Base-by-base conservation (phyloP, 345 rosid species). In the Ceriops decandra region DNA sequence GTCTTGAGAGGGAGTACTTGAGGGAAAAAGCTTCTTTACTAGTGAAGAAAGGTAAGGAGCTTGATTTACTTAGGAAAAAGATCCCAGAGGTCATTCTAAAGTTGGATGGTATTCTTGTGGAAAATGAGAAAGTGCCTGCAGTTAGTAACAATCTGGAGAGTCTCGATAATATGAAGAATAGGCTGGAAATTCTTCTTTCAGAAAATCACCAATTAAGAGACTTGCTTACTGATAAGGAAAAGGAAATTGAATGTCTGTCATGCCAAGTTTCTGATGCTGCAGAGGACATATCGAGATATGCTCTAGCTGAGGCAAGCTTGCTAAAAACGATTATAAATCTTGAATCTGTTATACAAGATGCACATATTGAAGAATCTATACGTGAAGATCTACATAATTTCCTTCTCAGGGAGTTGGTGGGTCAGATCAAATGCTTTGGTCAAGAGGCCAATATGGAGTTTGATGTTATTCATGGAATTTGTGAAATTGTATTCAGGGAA, bases 21-120 rank as follows among this genome's bases (percentile, higher is more conserved):
- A 92, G 35, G 53, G 96, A 85, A 76, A 81, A 80, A 27, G 86
- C 57, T 63, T 81, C 83, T 56, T 71, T 86, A 52, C 72, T 76
- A 17, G 68, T 80, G 64, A 87, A 74, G 81, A 91, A 84, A 77
- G 97, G 85, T 33, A 88, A 86, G 74, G 99, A 91, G 72, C 78
- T 91, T 70, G 96, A 90, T 65, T 70, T 70, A 9, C 66, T 91
- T 60, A 88, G 76, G 80, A 95, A 81, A 85, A 90, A 81, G 80
- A 91, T 95, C 71, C 88, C 90, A 2, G 87, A 79, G 70, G 77
- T 81, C 62, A 79, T 87, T 69, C 60, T 67, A 17, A 83, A 84
- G 58, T 73, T 91, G 82, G 90, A 91, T 76, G 82, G 69, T 52
- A 81, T 88, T 52, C 77, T 87, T 66, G 21, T 70, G 63, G 91